Percentiles rank a stretch among this genome's conserved stretches.
These are phyloP conservation scores for Cytospora leucostoma DNA, from an alignment of 2,329 filamentous ascomycete species.

Conservation along the genomic window DNA sequence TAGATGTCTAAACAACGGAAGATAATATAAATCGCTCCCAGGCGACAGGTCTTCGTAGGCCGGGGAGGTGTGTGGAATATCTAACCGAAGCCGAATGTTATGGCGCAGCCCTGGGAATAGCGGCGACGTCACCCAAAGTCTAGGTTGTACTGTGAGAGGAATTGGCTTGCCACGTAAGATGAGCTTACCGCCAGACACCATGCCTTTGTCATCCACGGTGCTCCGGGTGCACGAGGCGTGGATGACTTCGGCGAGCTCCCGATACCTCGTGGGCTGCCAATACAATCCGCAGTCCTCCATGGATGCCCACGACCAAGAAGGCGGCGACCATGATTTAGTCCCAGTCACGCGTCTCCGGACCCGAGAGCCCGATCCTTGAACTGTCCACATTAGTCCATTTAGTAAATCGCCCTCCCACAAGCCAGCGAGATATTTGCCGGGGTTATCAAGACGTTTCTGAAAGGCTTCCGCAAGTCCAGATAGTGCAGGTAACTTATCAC, in stretches of 20 bases:
- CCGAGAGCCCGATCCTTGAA: neutral
- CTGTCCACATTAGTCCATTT: neutral
- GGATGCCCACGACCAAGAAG: neutral
- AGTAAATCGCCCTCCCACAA: neutral
- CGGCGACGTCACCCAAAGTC: too few relatives aligned
- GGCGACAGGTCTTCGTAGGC: neutral
- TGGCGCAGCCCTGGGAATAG: too few relatives aligned
- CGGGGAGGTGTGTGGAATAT: neutral
- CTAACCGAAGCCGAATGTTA: too few relatives aligned
- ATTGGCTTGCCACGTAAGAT: neutral
- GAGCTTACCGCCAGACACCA: neutral
- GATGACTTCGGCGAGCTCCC: neutral
- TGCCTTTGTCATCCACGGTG: neutral
- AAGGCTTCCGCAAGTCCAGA: neutral
- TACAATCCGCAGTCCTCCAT: neutral
- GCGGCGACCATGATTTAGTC: neutral
- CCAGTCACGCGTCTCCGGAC: neutral
- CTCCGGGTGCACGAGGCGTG: neutral
- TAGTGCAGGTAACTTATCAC: neutral
- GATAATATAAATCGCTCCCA: neutral
- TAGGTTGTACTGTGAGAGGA: neutral
- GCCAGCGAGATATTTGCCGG: neutral
- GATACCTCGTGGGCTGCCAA: neutral
- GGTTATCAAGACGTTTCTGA: neutral
- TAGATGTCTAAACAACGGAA: neutral